phyloP scores from a whole-genome alignment of 805 yeast species.

The Lipomyces kockii region DNA sequence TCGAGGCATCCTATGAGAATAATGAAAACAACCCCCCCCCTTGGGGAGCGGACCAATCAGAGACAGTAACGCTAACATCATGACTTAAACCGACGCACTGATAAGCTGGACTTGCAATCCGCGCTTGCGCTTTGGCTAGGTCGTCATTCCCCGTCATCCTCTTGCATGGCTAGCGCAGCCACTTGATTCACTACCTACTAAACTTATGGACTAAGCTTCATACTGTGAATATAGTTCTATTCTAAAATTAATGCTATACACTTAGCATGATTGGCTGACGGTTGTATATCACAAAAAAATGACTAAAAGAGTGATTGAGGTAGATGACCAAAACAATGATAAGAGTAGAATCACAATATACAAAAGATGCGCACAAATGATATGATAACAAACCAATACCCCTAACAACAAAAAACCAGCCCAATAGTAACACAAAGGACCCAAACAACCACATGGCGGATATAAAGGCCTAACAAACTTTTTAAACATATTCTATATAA shows the following conservation, averaged over 20 bases:
- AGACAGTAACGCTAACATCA: background rate
- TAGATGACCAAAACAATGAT: background rate
- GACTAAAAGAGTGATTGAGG: background rate
- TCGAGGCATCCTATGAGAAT: no score
- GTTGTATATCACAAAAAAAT: no score
- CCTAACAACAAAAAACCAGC: background rate
- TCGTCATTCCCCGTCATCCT: background rate
- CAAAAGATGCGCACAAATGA: background rate
- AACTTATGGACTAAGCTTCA: background rate
- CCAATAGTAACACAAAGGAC: background rate
- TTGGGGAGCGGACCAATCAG: background rate
- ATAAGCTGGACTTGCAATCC: background rate
- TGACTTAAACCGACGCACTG: background rate
- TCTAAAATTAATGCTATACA: background rate
- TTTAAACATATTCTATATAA: background rate
- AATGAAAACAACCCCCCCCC: no score
- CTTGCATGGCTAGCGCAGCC: background rate
- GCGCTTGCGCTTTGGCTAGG: background rate
- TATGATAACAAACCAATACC: background rate
- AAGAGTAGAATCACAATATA: background rate
- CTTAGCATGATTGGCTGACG: background rate
- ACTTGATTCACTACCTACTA: background rate
- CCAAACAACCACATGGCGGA: background rate
- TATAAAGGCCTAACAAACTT: background rate
- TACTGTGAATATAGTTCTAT: background rate